Base-by-base conservation (phyloP, 1,139 yeast species). In the Petasospora fabianii region DNA sequence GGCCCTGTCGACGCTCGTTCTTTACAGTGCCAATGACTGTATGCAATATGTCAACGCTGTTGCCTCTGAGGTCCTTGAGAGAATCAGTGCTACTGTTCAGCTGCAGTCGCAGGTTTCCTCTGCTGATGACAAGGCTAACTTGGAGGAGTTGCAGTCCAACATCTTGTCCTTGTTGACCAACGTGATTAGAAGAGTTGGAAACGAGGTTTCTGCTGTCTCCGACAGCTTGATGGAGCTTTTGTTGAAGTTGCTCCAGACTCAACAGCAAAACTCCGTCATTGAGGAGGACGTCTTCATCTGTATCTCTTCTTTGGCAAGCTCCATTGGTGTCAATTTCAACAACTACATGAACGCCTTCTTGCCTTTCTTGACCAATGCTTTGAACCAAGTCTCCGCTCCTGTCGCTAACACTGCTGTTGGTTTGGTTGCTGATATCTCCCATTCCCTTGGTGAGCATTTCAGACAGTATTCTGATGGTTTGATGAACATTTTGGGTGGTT, bases 251-350 rank as follows among this genome's bases (percentile, higher is more conserved):
- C 66, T 84, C 54, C 74, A 68, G 56, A 27, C 45, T 6, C 53
- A 66, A 65, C 56, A 75, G 68, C 58, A 75, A 68, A 83, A 86
- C 57, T 82, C 96, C 4, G 69, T 84, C 47, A 84, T 90, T 44
- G 97, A 92, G 62, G 98, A 94, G 64, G 98, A 92, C 61, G 79
- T 92, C 7, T 86, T 87, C 61, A 84, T 87, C 59, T 95, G 96
- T 11, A 79, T 94, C 49, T 84, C 96, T 29, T 86, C 98, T 0
- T 75, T 92, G 42, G 94, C 97, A 2, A 73, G 84, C 30, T 84
- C 96, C 1, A 68, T 84, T 48, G 90, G 81, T 41, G 75, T 69
- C 28, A 69, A 72, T 29, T 92, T 92, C 60, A 71, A 73, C 51
- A 77, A 77, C 54, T 92, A 87, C 61, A 78, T 90, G 80, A 81